Conservation (phyloP, 2,329 filamentous ascomycete genomes). For the Penicillium sp. region DNA sequence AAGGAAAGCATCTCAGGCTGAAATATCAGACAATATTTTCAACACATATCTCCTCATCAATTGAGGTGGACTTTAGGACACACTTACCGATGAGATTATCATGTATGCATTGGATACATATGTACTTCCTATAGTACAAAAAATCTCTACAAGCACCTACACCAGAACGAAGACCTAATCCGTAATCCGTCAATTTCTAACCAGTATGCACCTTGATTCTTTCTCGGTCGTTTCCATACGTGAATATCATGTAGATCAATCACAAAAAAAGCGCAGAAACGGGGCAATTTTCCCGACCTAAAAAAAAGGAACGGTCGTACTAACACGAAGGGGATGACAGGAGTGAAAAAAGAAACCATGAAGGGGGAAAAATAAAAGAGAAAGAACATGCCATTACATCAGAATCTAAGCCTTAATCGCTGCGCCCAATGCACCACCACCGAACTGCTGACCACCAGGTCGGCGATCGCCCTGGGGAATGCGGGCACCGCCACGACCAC, state of each 20-base stretch:
- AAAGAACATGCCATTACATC: conserved; percentile 30
- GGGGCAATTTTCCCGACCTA: conserved; percentile 11
- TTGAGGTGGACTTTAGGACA: not conserved
- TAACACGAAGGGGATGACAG: conserved; percentile 11
- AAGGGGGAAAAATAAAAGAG: conserved; percentile 13
- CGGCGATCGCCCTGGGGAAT: conserved; percentile 36
- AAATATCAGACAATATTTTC: not conserved
- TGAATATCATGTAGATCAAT: conserved; percentile 13
- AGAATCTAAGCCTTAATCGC: conserved; percentile 43
- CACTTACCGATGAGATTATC: not conserved
- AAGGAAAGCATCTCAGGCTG: not conserved
- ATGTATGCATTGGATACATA: not conserved
- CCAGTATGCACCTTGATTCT: conserved; percentile 11
- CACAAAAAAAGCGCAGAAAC: conserved; percentile 12
- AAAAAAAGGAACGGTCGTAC: conserved; percentile 12
- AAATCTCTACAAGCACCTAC: not conserved
- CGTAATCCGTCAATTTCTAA: conserved; percentile 12
- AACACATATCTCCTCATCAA: not conserved
- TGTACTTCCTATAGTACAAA: not conserved
- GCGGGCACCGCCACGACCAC: conserved; percentile 32
- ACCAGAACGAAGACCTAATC: conserved; percentile 4
- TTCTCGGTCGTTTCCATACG: conserved; percentile 12
- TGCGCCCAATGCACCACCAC: conserved; percentile 44
- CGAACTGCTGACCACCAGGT: conserved; percentile 44
- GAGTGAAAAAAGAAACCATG: conserved; percentile 18